A percentile compares a stretch with the other conserved stretches of the same genome.
phyloP scores from a whole-genome alignment of 2,329 filamentous ascomycete genomes.

The Pestalotiopsis sp. region DNA sequence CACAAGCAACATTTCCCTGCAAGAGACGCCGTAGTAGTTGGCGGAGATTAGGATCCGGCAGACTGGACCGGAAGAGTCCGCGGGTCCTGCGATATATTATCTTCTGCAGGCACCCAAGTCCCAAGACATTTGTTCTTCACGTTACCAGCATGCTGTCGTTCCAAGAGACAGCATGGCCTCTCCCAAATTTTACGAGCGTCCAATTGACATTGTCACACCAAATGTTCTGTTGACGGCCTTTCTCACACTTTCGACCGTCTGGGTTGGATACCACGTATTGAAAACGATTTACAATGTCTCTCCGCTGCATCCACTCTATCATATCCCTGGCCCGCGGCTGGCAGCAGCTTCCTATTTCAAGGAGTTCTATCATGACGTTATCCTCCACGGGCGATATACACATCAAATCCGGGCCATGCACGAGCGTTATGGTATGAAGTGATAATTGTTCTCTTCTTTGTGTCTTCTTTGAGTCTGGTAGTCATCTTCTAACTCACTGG shows the following conservation, averaged over 20 bases:
- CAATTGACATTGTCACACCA: not conserved
- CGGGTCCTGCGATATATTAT: no score
- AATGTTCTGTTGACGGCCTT: not conserved
- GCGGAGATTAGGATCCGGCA: no score
- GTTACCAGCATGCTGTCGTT: not conserved
- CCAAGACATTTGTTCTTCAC: not conserved
- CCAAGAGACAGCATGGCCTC: not conserved
- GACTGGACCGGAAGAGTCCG: no score
- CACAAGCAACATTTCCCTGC: no score
- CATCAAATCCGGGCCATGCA: slow-evolving; percentile 24
- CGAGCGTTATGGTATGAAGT: slow-evolving; percentile 22
- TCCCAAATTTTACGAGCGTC: not conserved
- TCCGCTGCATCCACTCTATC: slow-evolving; percentile 21
- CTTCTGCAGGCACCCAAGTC: not conserved
- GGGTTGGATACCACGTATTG: not conserved
- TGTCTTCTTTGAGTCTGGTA: not conserved
- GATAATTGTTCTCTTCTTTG: not conserved
- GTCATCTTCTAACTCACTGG: not conserved
- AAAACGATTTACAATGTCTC: slow-evolving; percentile 23
- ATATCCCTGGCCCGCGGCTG: slow-evolving; percentile 24
- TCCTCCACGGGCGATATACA: slow-evolving; percentile 20
- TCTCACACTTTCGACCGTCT: not conserved
- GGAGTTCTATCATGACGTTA: slow-evolving; percentile 24
- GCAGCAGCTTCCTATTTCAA: slow-evolving; percentile 22
- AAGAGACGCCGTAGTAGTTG: no score